Conservation (phyloP, 2,329 filamentous ascomycete genomes). For the Aplosporella prunicola region DNA sequence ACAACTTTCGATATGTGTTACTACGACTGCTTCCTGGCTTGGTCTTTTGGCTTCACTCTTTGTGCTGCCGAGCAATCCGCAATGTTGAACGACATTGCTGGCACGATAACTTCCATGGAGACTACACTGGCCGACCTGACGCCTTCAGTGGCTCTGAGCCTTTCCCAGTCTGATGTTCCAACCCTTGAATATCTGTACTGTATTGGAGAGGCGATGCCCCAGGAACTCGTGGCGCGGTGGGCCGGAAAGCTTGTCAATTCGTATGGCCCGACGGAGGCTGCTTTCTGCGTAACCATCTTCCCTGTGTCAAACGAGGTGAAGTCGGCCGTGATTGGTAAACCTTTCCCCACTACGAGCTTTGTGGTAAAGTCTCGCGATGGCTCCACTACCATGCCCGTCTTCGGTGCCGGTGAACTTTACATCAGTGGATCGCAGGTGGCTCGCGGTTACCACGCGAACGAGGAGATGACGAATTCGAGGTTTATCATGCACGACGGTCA, state of each 20-base stretch:
- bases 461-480: conserved; percentile 21
- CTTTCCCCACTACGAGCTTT: conserved; percentile 33
- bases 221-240: conserved; percentile 31
- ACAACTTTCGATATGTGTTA: conserved; percentile 39
- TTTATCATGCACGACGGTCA: conserved; percentile 24
- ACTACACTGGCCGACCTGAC: conserved; percentile 34
- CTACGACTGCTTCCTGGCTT: conserved; percentile 38
- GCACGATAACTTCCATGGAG: conserved; percentile 25
- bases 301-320: conserved; percentile 21
- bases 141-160: conserved; percentile 31
- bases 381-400: conserved; percentile 25
- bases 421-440: conserved; percentile 39
- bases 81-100: conserved; percentile 30
- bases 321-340: conserved; percentile 32
- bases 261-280: conserved; percentile 36
- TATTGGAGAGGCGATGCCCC: conserved; percentile 35
- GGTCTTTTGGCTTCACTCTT: conserved; percentile 35
- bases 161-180: conserved; percentile 25
- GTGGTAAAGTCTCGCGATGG: conserved; percentile 25
- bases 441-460: conserved; percentile 33
- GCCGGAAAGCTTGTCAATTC: conserved; percentile 33
- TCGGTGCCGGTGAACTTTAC: conserved; percentile 36
- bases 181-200: conserved; percentile 35
- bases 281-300: conserved; percentile 37
- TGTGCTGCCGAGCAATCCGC: conserved; percentile 29